These are phyloP conservation scores for Ceraceosorus guamensis DNA, from an alignment of 1,284 basidiomycete genomes.

Conservation along the genomic window DNA sequence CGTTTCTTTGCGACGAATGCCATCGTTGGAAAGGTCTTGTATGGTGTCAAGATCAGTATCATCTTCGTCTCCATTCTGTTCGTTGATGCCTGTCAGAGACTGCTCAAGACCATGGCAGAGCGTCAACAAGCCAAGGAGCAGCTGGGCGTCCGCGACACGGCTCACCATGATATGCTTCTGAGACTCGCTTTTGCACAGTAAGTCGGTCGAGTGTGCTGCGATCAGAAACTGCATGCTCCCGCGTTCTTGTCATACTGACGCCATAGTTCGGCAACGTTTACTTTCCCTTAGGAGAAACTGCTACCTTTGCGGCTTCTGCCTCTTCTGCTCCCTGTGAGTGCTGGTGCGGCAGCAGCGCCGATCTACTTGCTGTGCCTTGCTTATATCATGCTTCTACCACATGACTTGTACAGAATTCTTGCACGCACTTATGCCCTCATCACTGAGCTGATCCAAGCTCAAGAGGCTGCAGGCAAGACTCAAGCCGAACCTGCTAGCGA, in stretches of 20 bases:
- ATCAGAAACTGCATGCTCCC: no score
- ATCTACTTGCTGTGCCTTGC: conserved; percentile 4
- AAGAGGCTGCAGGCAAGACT: conserved; percentile 67
- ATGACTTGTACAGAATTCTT: conserved; percentile 62
- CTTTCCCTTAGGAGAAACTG: conserved; percentile 53
- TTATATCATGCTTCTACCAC: neutral
- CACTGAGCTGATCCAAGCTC: conserved; percentile 79
- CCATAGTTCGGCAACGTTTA: no score
- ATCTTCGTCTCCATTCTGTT: conserved; percentile 79
- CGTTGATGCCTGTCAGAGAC: conserved; percentile 83
- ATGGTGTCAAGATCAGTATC: conserved; percentile 81
- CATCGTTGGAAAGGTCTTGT: conserved; percentile 53
- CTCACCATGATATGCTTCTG: conserved; percentile 5
- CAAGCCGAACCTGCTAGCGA: conserved; percentile 56
- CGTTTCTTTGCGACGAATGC: conserved; percentile 59
- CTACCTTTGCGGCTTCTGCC: conserved; percentile 70
- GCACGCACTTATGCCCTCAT: conserved; percentile 86
- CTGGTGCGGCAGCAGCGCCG: no score
- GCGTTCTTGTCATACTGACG: no score
- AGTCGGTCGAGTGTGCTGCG: neutral
- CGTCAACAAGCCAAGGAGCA: conserved; percentile 63
- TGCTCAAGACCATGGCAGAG: conserved; percentile 76
- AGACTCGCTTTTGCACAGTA: conserved; percentile 9
- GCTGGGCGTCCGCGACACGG: conserved; percentile 59
- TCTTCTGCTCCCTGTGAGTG: conserved; percentile 65